A percentile compares a stretch with the other conserved stretches of the same genome.
phyloP scores from a whole-genome alignment of 768 basidiomycete genomes.

The Hortiboletus flavorubellus region DNA sequence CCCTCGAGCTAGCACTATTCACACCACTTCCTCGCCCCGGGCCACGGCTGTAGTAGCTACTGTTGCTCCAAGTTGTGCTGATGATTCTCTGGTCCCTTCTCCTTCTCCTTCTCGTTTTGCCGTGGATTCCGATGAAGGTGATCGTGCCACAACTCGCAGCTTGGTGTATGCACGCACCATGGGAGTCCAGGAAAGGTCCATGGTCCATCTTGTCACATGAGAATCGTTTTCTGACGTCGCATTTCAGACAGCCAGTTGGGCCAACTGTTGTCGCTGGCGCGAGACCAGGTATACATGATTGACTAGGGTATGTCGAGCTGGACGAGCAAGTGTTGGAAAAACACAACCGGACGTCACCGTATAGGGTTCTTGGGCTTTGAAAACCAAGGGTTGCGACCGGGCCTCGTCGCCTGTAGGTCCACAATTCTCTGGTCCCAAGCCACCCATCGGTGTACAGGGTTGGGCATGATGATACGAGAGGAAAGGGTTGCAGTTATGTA shows the following conservation, averaged over 20 bases:
- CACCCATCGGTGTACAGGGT: background rate
- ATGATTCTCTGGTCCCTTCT: background rate
- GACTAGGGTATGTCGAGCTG: background rate
- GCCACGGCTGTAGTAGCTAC: background rate
- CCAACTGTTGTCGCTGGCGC: background rate
- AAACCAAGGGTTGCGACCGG: background rate
- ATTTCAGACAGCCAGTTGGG: conserved; percentile 1
- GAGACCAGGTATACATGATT: background rate
- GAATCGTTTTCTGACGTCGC: background rate
- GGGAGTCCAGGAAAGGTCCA: background rate
- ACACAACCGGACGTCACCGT: background rate
- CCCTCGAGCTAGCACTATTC: no score
- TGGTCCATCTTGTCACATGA: background rate
- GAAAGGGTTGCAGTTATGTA: background rate
- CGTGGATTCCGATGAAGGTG: background rate
- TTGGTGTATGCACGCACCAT: background rate
- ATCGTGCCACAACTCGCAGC: background rate
- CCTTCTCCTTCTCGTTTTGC: background rate
- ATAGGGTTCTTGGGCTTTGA: background rate
- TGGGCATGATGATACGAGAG: background rate
- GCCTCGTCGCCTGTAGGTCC: background rate
- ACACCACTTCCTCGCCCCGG: no score
- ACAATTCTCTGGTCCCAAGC: background rate
- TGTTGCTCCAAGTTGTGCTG: background rate
- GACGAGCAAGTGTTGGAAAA: background rate